Evolutionary conservation across 805 yeast species (phyloP), one percentile per base, ranked within the genome.

Genomic region (Monosporozyma unispora): DNA sequence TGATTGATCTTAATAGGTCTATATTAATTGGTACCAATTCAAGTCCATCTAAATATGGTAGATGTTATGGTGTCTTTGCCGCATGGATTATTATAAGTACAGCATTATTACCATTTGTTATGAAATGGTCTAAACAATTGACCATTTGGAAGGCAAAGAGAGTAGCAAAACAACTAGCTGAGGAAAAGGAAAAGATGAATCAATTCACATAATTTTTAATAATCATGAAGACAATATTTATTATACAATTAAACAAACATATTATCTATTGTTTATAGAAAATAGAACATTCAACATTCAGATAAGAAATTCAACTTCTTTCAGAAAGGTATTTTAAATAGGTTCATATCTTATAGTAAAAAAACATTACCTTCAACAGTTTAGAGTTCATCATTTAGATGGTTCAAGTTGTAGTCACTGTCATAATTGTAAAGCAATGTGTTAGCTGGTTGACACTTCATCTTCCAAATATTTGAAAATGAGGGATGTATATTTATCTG

Each of bases 41-140:
- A 57, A 80, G 74, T 57, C 42, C 42, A 4, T 57, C 75, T 27
- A 42, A 47, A 19, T 47, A 82, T 57, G 88, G 88, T 11, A 62
- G 81, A 56, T 73, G 81, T 59, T 70, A 74, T 53, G 89, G 85
- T 42, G 69, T 84, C 11, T 57, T 84, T 35, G 59, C 71, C 23
- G 81, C 75, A 1, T 84, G 89, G 87, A 70, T 75, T 37, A 84
- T 72, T 2, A 19, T 82, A 6, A 74, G 77, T 48, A 70, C 74
- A 10, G 3, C 63, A 0, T 45, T 69, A 3, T 57, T 77, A 51
- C 80, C 84, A 5, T 52, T 77, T 16, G 70, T 73, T 23, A 57
- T 78, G 47, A 67, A 64, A 41, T 64, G 68, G 38, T 75, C 75
- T 49, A 43, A 43, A 19, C 29, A 12, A 43, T 43, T 43, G 8